Conservation (phyloP, 345 rosid species). For the Hypericum perforatum region DNA sequence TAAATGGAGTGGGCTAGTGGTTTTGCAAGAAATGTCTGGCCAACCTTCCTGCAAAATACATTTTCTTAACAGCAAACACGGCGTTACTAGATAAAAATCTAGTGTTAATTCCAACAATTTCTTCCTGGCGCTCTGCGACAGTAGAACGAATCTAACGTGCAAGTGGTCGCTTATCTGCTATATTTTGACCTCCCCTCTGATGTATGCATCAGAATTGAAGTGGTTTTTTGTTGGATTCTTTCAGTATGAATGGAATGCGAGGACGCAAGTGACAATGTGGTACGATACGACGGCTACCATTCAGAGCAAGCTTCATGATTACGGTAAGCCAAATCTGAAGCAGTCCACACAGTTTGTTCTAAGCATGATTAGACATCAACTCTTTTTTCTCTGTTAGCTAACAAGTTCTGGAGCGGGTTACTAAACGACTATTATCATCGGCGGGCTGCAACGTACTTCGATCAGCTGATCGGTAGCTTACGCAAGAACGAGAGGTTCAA, state of each 20-base stretch:
- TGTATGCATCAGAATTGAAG: too few relatives aligned
- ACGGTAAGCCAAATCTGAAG: constrained; percentile 35
- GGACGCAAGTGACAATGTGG: constrained; percentile 98
- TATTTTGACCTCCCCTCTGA: too few relatives aligned
- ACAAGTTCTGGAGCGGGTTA: constrained; percentile 89
- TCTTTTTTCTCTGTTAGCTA: constrained; percentile 32
- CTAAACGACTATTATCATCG: constrained; percentile 63
- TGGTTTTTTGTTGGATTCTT: background rate
- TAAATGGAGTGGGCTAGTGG: too few relatives aligned
- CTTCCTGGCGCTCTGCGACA: too few relatives aligned
- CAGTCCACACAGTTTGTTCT: too few relatives aligned
- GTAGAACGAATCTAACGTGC: too few relatives aligned
- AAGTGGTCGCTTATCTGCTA: too few relatives aligned
- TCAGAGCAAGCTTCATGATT: constrained; percentile 91
- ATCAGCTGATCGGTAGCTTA: constrained; percentile 41
- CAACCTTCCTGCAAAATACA: too few relatives aligned
- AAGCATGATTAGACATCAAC: background rate
- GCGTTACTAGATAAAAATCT: too few relatives aligned
- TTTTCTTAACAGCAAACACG: too few relatives aligned
- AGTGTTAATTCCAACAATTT: too few relatives aligned
- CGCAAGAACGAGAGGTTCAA: constrained; percentile 32
- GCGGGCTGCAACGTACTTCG: constrained; percentile 49
- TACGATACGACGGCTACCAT: constrained; percentile 47
- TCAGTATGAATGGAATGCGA: constrained; percentile 89
- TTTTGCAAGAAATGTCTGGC: too few relatives aligned